phyloP scores from a whole-genome alignment of 495 filamentous ascomycete species.

The Clavariopsis aquatica region DNA sequence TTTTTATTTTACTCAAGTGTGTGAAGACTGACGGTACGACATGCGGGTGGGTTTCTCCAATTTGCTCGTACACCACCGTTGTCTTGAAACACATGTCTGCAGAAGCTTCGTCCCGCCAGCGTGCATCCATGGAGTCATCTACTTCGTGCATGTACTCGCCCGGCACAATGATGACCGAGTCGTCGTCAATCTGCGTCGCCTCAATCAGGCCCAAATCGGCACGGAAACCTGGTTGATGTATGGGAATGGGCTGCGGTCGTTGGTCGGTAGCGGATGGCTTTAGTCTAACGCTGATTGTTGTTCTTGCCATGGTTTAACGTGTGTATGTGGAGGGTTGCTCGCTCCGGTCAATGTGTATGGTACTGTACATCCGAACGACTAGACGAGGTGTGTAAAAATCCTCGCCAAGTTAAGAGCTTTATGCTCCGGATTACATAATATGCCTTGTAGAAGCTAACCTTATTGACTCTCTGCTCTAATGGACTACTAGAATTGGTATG shows the following conservation, averaged over 20 bases:
- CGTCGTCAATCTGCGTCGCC: not conserved
- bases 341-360: not conserved
- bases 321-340: not conserved
- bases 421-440: not conserved
- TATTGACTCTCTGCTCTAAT: no score
- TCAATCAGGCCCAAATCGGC: not conserved
- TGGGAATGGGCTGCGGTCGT: not conserved
- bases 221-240: not conserved
- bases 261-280: not conserved
- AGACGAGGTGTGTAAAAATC: not conserved
- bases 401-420: not conserved
- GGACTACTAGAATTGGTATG: no score
- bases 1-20: no score
- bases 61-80: not conserved
- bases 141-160: not conserved
- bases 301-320: not conserved
- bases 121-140: not conserved
- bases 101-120: not conserved
- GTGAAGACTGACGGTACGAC: not conserved
- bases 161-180: not conserved
- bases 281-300: not conserved
- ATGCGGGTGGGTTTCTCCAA: not conserved
- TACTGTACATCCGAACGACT: not conserved
- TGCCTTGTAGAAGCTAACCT: not conserved
- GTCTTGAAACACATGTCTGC: not conserved